phyloP scores from a whole-genome alignment of 805 yeast species.

The Zygoascus bituminiphila region DNA sequence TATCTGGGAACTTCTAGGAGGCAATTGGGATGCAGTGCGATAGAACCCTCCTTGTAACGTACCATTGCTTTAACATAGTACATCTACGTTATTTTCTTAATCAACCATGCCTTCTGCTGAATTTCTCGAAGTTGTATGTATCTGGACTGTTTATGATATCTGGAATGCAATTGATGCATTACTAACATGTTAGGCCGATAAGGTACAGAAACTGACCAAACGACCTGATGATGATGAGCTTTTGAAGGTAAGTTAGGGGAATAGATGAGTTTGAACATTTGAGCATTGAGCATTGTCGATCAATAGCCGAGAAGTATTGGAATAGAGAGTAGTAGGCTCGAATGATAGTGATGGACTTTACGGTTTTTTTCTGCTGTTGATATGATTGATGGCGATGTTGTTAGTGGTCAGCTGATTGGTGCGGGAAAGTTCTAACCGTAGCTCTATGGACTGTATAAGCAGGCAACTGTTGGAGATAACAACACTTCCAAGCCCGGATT shows the following conservation, averaged over 20 bases:
- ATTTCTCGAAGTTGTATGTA: conserved; percentile 29
- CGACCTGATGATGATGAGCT: conserved; percentile 85
- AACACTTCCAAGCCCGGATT: conserved; percentile 78
- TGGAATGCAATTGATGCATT: too few species aligned
- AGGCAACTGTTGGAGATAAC: conserved; percentile 96
- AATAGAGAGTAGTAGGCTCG: not conserved
- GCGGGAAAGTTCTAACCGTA: conserved; percentile 1
- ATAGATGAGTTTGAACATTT: too few species aligned
- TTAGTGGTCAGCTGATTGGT: not conserved
- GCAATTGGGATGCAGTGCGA: not conserved
- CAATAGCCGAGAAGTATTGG: not conserved
- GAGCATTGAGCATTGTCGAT: too few species aligned
- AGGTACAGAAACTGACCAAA: conserved; percentile 63
- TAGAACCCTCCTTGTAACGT: too few species aligned
- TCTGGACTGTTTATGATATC: too few species aligned
- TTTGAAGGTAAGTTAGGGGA: conserved; percentile 37
- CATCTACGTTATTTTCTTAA: too few species aligned
- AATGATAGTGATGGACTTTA: not conserved
- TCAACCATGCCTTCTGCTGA: conserved; percentile 31
- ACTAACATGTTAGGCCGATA: conserved; percentile 50
- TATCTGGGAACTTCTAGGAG: not conserved
- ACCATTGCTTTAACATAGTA: too few species aligned
- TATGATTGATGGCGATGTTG: too few species aligned
- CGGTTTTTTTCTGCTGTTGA: not conserved
- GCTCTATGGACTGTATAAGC: conserved; percentile 90